These are phyloP conservation scores for Kodamaea sp. DNA, from an alignment of 1,139 yeast genomes.

Conservation along the genomic window DNA sequence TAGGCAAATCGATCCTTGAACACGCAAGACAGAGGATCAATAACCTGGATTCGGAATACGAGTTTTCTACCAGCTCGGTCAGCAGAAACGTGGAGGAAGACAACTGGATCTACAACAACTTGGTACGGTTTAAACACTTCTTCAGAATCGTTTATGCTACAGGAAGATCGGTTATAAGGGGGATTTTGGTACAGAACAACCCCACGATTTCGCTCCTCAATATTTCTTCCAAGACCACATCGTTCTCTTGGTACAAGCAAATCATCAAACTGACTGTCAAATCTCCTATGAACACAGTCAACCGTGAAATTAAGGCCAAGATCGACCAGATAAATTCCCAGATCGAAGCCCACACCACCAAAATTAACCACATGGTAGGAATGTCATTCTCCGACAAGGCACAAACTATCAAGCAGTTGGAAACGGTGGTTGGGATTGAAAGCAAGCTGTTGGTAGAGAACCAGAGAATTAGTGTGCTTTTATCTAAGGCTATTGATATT, in stretches of 20 bases:
- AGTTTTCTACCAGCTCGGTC: conserved; percentile 1
- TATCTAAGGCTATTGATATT: conserved; percentile 12
- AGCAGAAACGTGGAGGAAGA: conserved; percentile 15
- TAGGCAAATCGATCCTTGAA: conserved; percentile 14
- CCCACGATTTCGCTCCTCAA: conserved; percentile 11
- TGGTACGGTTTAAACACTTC: conserved; percentile 12
- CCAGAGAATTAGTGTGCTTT: conserved; percentile 13
- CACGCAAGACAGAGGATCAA: conserved; percentile 1
- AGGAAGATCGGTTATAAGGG: conserved; percentile 2
- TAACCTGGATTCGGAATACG: conserved; percentile 4
- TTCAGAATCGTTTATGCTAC: conserved; percentile 1
- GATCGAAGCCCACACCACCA: conserved; percentile 21
- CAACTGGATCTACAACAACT: conserved; percentile 15
- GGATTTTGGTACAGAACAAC: conserved; percentile 7
- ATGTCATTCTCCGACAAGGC: conserved; percentile 16
- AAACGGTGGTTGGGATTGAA: conserved; percentile 11
- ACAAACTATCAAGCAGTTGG: conserved; percentile 10
- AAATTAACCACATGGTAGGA: conserved; percentile 24
- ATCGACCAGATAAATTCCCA: conserved; percentile 21
- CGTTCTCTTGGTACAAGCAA: conserved; percentile 6
- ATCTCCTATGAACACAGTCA: conserved; percentile 22
- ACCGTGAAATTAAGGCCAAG: conserved; percentile 24
- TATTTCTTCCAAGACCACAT: conserved; percentile 3
- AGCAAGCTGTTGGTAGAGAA: conserved; percentile 9
- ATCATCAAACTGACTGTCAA: conserved; percentile 14